Base-by-base conservation (phyloP, 169 alveolate genomes). In the Plasmodium ovale region DNA sequence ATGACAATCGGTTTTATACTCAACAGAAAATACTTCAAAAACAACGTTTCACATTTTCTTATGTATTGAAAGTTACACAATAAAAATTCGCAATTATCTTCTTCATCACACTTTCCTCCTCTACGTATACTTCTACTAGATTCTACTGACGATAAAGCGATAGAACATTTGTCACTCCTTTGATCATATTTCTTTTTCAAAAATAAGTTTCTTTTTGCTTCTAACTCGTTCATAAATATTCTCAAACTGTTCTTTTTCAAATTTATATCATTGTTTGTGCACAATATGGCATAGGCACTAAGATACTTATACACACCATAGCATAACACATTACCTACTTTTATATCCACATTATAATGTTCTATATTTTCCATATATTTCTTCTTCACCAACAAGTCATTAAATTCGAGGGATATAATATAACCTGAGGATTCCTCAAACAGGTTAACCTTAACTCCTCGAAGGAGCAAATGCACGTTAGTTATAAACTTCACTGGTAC, bases 1-100 rank as follows among this genome's bases (percentile, higher is more conserved):
- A 74, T 74, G 0, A 74, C 88, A 4, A 74, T 25, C 7, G 88
- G 88, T 53, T 74, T 74, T 29, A 74, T 60, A 33, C 88, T 74
- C 16, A 74, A 54, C 29, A 74, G 54, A 54, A 74, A 74, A 29
- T 74, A 74, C 29, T 74, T 74, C 3, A 74, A 60, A 21, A 74
- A 74, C 25, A 74, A 54, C 14, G 88, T 74, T 47, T 74, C 88
- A 53, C 73, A 74, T 35, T 74, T 74, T 47, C 49, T 35, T 49
- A 74, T 33, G 39, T 74, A 74, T 54, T 74, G 88, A 68, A 74
- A 74, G 27, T 74, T 74, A 42, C 88, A 74, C 1, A 74, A 33
- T 25, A 74, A 5, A 37, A 74, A 74, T 60, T 27, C 88, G 0
- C 53, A 25, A 2, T 62, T 44, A 9, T 31, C 49, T 2, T 25